Evolutionary conservation across 139 green algal species (phyloP).

Genomic region (Chlamydomonas sp.): DNA sequence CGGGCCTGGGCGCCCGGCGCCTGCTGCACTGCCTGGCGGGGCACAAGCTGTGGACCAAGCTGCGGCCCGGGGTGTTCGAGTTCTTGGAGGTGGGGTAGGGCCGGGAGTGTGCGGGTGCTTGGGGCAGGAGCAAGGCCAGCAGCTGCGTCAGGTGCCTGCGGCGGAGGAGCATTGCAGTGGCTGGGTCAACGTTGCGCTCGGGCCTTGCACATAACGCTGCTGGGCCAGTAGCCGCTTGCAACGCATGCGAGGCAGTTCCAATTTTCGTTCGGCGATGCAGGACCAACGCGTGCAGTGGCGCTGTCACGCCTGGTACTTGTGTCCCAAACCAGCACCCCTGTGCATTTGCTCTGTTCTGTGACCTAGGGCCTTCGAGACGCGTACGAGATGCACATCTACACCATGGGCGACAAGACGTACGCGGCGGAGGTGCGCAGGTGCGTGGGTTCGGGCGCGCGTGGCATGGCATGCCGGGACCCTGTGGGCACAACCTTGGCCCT

Average conservation of each 20-base stretch:
- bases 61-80: conserved; percentile 74
- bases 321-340: no score
- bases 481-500: background rate
- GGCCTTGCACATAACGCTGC: no score
- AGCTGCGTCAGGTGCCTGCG: background rate
- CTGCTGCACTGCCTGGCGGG: conserved; percentile 74
- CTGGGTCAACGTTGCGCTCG: no score
- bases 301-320: no score
- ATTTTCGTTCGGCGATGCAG: no score
- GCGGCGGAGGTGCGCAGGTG: conserved; percentile 62
- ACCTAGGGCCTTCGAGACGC: conserved; percentile 40
- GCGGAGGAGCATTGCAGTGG: background rate
- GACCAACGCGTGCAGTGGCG: no score
- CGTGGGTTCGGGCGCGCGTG: conserved; percentile 10
- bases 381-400: conserved; percentile 96
- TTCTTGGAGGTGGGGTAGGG: conserved; percentile 44
- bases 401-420: conserved; percentile 93
- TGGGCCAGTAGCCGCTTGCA: no score
- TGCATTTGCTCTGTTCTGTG: no score
- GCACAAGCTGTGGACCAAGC: conserved; percentile 94
- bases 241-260: no score
- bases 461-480: background rate
- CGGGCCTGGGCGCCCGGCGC: conserved; percentile 8
- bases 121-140: background rate
- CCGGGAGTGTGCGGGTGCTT: background rate